These are phyloP conservation scores for Elsinoe fawcettii DNA, from an alignment of 2,329 filamentous ascomycete species.

Conservation along the genomic window DNA sequence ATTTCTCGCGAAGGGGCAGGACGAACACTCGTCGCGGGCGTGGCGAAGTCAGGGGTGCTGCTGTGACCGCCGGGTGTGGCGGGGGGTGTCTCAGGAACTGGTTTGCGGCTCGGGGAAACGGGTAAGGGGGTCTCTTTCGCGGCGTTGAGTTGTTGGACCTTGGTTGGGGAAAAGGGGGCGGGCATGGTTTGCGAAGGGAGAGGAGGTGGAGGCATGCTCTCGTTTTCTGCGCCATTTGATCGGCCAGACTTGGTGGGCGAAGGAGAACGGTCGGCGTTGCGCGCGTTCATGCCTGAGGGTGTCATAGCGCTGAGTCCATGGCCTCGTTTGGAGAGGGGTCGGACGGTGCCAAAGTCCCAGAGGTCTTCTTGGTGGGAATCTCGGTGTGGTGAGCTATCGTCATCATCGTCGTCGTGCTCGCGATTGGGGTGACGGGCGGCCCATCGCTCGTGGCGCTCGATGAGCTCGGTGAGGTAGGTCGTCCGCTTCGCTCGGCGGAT, in stretches of 20 bases:
- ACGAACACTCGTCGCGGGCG: constrained; percentile 26
- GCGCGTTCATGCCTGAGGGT: constrained; percentile 70
- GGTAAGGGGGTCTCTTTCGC: constrained; percentile 40
- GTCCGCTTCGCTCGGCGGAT: constrained; percentile 88
- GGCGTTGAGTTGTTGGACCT: constrained; percentile 16
- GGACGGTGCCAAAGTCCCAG: constrained; percentile 97
- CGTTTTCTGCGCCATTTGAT: constrained; percentile 16
- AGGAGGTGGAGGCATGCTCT: constrained; percentile 28
- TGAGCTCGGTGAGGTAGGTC: constrained; percentile 91
- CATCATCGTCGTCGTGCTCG: constrained; percentile 52
- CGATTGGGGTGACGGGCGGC: constrained; percentile 68
- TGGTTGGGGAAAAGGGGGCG: constrained; percentile 35
- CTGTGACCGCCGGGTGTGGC: constrained; percentile 26
- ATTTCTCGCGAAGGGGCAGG: constrained; percentile 22
- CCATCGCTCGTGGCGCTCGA: constrained; percentile 85
- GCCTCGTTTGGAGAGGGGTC: constrained; percentile 64
- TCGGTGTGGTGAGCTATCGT: constrained; percentile 37
- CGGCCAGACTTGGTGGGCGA: constrained; percentile 22
- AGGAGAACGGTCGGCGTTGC: constrained; percentile 43
- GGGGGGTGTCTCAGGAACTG: constrained; percentile 31
- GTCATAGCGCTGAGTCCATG: constrained; percentile 65
- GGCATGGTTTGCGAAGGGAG: constrained; percentile 22
- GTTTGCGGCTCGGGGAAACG: constrained; percentile 38
- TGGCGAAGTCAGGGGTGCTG: constrained; percentile 22
- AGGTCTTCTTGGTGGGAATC: constrained; percentile 69